Conservation (phyloP, 2,329 filamentous ascomycete species). For the Aspergillus alliaceus region DNA sequence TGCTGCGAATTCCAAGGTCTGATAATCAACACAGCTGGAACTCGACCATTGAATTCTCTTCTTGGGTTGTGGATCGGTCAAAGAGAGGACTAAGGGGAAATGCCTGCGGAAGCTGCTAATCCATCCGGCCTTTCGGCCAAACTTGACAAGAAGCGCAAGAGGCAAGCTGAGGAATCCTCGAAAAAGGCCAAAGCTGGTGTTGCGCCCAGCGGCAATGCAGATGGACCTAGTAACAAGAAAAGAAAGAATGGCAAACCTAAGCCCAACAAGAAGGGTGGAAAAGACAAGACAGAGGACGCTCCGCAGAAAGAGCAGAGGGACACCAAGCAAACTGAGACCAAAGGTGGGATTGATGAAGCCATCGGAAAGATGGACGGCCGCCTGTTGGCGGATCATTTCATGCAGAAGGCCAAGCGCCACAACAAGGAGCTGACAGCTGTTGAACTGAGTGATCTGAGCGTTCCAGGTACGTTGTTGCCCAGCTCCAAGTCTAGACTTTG, state of each 20-base stretch:
- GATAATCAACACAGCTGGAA: not conserved
- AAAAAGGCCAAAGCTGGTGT: constrained; percentile 26
- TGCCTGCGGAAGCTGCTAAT: constrained; percentile 19
- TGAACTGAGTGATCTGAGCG: constrained; percentile 78
- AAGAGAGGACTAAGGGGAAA: not conserved
- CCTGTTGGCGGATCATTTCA: constrained; percentile 81
- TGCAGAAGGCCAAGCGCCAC: constrained; percentile 74
- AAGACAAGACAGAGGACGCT: constrained; percentile 25
- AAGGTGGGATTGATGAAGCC: constrained; percentile 74
- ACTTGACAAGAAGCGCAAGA: constrained; percentile 43
- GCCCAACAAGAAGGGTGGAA: constrained; percentile 56
- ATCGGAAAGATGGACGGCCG: constrained; percentile 81
- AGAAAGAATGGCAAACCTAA: constrained; percentile 21
- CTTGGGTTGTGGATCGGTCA: not conserved
- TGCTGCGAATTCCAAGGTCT: not conserved
- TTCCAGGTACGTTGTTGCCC: constrained; percentile 62
- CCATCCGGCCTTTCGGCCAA: constrained; percentile 31
- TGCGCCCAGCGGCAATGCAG: constrained; percentile 20
- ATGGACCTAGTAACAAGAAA: constrained; percentile 36
- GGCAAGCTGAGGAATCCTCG: constrained; percentile 34
- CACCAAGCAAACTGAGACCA: constrained; percentile 52
- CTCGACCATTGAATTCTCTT: not conserved
- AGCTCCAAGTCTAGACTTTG: not conserved
- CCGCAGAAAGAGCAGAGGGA: constrained; percentile 26
- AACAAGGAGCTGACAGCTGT: constrained; percentile 77